Percentiles rank a stretch among this genome's conserved stretches.
Conservation (phyloP, 2,329 filamentous ascomycete genomes). For the Colletotrichum tofieldiae region DNA sequence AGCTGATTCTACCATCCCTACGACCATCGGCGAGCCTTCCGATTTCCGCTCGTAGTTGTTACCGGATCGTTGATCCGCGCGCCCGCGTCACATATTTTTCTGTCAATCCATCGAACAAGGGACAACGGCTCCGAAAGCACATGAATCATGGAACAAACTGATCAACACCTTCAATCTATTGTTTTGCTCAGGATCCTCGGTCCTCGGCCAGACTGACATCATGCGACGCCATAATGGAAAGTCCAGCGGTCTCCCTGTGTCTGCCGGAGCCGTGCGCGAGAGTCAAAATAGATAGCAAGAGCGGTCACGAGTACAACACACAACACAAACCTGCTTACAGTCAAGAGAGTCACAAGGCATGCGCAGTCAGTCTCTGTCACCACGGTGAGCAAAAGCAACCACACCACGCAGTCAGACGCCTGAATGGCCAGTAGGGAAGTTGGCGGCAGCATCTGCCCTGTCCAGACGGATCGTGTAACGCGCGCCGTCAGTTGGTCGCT, state of each 20-base stretch:
- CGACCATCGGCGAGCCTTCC: constrained; percentile 15
- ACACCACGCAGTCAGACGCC: constrained; percentile 26
- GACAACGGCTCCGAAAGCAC: constrained; percentile 9
- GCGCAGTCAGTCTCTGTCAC: constrained; percentile 11
- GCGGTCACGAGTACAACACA: constrained; percentile 8
- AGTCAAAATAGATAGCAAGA: constrained; percentile 16
- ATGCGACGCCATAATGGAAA: constrained; percentile 13
- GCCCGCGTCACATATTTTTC: neutral
- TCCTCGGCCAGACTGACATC: constrained; percentile 28
- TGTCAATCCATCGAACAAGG: constrained; percentile 2
- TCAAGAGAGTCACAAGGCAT: constrained; percentile 12
- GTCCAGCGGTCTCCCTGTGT: constrained; percentile 12
- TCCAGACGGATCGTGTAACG: neutral
- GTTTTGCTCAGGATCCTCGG: constrained; percentile 19
- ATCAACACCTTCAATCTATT: constrained; percentile 22
- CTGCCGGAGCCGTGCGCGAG: constrained; percentile 6
- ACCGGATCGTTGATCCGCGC: neutral
- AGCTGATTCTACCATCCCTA: neutral
- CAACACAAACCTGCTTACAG: constrained; percentile 16
- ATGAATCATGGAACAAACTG: constrained; percentile 19
- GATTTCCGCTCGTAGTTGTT: constrained; percentile 1
- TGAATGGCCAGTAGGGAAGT: neutral
- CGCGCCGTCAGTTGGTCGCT: constrained; percentile 10
- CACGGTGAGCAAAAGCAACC: constrained; percentile 35
- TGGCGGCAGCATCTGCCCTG: neutral